phyloP scores from a whole-genome alignment of 148 eudicot genomes.

The Pouteria glomerata region DNA sequence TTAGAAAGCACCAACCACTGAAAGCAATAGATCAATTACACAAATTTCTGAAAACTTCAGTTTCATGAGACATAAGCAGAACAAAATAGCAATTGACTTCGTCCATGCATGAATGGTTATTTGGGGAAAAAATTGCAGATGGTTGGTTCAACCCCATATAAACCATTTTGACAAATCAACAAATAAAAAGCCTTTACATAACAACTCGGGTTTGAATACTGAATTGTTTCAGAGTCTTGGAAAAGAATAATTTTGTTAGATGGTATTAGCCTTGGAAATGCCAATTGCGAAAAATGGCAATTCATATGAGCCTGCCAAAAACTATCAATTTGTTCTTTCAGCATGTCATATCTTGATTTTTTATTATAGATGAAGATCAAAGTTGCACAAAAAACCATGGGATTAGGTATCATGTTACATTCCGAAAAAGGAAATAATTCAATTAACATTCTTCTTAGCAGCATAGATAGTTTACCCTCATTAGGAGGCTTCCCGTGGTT shows the following conservation, averaged over 20 bases:
- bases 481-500: conserved; percentile 35
- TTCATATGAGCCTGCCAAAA: not conserved
- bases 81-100: not conserved
- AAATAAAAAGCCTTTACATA: not conserved
- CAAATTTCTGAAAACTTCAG: not conserved
- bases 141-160: not conserved
- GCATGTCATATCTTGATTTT: not conserved
- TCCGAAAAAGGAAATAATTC: not conserved
- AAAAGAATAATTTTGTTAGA: not conserved
- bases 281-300: not conserved
- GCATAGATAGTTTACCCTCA: conserved; percentile 21
- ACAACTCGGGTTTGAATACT: not conserved
- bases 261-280: not conserved
- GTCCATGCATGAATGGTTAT: not conserved
- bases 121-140: not conserved
- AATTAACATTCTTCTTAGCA: not conserved
- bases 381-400: not conserved
- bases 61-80: not conserved
- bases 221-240: not conserved
- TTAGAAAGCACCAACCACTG: not conserved
- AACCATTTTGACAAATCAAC: not conserved
- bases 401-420: not conserved
- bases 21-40: not conserved
- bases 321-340: not conserved
- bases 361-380: not conserved